Conservation (phyloP, 2,329 filamentous ascomycete species). For the Colletotrichum shisoi region DNA sequence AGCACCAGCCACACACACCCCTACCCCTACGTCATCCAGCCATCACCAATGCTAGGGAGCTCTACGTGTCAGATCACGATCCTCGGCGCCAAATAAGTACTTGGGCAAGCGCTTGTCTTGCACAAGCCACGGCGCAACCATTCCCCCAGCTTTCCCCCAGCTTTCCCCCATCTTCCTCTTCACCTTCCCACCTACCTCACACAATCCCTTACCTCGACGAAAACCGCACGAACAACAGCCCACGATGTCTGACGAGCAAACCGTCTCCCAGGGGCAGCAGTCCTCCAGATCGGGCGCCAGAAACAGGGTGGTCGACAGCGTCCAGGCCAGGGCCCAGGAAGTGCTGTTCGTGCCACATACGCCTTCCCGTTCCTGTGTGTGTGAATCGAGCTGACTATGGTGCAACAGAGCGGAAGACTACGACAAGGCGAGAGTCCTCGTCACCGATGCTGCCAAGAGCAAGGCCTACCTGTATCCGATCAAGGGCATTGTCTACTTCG, state of each 20-base stretch:
- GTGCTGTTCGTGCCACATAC: constrained; percentile 53
- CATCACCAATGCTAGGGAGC: constrained; percentile 36
- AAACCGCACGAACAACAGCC: not conserved
- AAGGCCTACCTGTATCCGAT: constrained; percentile 79
- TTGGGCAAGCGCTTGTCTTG: constrained; percentile 2
- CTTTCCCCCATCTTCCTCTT: not conserved
- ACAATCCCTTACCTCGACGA: not conserved
- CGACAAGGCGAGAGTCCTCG: constrained; percentile 68
- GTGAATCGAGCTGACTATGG: constrained; percentile 32
- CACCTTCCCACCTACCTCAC: not conserved
- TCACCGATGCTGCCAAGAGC: constrained; percentile 75
- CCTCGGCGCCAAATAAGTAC: constrained; percentile 27
- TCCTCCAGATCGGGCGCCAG: constrained; percentile 19
- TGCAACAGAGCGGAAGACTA: constrained; percentile 71
- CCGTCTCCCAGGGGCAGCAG: constrained; percentile 26
- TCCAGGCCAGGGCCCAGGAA: constrained; percentile 58
- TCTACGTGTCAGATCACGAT: constrained; percentile 35
- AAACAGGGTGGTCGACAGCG: constrained; percentile 49
- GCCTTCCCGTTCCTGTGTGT: too few relatives aligned
- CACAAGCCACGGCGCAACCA: not conserved
- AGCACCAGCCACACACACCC: constrained; percentile 29
- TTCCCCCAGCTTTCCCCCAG: not conserved
- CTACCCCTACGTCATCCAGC: constrained; percentile 34
- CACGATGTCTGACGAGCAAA: constrained; percentile 32
- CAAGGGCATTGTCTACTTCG: constrained; percentile 70